A percentile compares a stretch with the other conserved stretches of the same genome.
Conservation (phyloP, 169 alveolate species). For the Perkinsus olseni region DNA sequence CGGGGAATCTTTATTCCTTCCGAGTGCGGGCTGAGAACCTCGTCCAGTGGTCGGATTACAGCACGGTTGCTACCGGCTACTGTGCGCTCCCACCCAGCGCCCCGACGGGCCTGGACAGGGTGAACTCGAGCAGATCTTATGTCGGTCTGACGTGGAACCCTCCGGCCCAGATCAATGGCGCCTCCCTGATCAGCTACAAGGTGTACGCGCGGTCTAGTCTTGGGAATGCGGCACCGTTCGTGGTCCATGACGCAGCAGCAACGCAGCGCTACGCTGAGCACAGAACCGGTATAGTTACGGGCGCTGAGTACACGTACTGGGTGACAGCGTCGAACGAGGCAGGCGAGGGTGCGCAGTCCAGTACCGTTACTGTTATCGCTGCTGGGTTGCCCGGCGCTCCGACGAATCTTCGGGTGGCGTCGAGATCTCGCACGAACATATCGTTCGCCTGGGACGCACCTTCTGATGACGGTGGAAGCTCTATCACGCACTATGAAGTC, state of each 20-base stretch:
- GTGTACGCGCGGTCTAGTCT: neutral
- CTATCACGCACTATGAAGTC: slow-evolving; percentile 12
- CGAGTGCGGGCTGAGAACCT: slow-evolving; percentile 9
- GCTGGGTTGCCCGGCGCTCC: slow-evolving; percentile 14
- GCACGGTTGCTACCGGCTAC: neutral
- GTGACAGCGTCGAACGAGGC: slow-evolving; percentile 14
- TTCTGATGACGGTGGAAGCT: neutral
- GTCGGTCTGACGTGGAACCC: neutral
- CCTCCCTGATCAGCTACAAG: neutral
- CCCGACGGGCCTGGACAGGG: neutral
- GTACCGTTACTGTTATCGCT: neutral
- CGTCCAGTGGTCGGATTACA: neutral
- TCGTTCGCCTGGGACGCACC: slow-evolving; percentile 8
- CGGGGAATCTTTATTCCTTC: slow-evolving; percentile 6
- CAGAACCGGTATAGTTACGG: neutral
- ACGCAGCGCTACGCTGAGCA: neutral
- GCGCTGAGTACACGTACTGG: slow-evolving; percentile 10
- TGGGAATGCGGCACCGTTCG: slow-evolving; percentile 2
- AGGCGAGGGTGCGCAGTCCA: slow-evolving; percentile 11
- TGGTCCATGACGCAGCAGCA: neutral
- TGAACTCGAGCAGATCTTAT: neutral
- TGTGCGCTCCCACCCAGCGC: slow-evolving; percentile 5
- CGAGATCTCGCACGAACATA: neutral
- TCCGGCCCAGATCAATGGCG: slow-evolving; percentile 7
- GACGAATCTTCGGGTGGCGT: neutral